Evolutionary conservation across 805 yeast genomes (phyloP), one percentile per base, ranked within the genome.

Genomic region (Grigorovia transvaalensis): DNA sequence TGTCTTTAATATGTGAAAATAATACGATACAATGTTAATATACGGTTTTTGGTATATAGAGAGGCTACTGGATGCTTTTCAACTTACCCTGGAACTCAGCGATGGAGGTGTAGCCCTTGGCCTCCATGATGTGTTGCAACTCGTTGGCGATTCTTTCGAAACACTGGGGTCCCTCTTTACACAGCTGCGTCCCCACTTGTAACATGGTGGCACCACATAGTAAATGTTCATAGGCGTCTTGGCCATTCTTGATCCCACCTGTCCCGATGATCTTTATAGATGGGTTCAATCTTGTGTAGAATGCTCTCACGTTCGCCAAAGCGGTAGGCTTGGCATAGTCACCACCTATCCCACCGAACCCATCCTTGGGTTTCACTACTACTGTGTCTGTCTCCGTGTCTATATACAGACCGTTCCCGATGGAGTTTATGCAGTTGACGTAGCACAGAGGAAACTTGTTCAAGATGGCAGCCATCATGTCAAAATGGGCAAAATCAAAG

Each of bases 341-440:
- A 44, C 68, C 67, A 44, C 68, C 68, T 50, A 64, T 58, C 47
- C 68, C 68, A 35, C 67, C 68, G 53, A 63, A 64, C 18, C 68
- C 67, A 50, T 59, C 50, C 54, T 64, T 64, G 46, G 68, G 68
- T 48, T 62, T 64, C 46, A 64, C 59, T 5, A 63, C 67, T n/a
- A 63, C 66, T 40, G 58, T 53, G 51, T 64, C 66, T 27, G 51
- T 57, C 9, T 63, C 66, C 4, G 56, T 51, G 49, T 63, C 66
- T 40, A 63, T 59, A 52, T 58, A 64, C 11, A 64, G 58, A 44
- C 65, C 68, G 51, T 64, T 64, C 30, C 67, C 68, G 11, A 64
- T 53, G 52, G 65, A 61, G 49, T 64, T 64, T 13, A 63, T 63
- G 23, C 62, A 64, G 50, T 64, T 64, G 27, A 63, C 65, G 40